Percentiles rank a stretch among this genome's conserved stretches.
Evolutionary conservation across 202 grass and related monocot species (phyloP).

Genomic region (Carex arenaria): DNA sequence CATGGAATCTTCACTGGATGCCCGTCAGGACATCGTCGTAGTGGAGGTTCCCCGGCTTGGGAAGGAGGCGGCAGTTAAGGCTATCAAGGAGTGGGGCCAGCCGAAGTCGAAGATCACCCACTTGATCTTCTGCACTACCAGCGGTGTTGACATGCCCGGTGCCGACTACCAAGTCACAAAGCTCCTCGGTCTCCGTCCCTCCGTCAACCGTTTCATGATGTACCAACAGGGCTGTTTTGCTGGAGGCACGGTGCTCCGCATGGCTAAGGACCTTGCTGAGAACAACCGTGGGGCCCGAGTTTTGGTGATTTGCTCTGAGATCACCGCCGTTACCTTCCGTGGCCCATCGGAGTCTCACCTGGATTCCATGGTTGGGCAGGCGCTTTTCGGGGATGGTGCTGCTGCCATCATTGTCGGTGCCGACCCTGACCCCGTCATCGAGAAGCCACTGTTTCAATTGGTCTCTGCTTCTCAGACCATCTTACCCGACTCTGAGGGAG

Average conservation of each 20-base stretch:
- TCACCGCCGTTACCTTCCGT: conserved; percentile 30
- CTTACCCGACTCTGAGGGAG: conserved; percentile 31
- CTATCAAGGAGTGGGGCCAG: conserved; percentile 50
- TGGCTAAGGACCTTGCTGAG: conserved; percentile 53
- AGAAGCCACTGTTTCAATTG: conserved; percentile 29
- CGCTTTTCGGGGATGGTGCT: conserved; percentile 49
- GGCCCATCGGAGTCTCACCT: conserved; percentile 23
- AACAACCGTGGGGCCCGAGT: conserved; percentile 45
- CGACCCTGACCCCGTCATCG: conserved; percentile 24
- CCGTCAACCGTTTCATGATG: conserved; percentile 43
- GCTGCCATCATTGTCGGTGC: conserved; percentile 38
- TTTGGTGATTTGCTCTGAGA: conserved; percentile 38
- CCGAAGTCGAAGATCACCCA: conserved; percentile 45
- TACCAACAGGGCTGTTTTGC: conserved; percentile 43
- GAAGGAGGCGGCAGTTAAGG: conserved; percentile 19
- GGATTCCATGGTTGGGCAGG: conserved; percentile 33
- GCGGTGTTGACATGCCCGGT: conserved; percentile 38
- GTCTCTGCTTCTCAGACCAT: conserved; percentile 36
- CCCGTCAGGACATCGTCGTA: conserved; percentile 40
- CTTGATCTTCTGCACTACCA: conserved; percentile 45
- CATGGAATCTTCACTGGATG: conserved; percentile 27
- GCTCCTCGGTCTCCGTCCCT: conserved; percentile 47
- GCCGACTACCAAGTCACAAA: conserved; percentile 27
- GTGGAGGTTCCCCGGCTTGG: conserved; percentile 41
- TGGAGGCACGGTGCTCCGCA: conserved; percentile 30